Conservation (phyloP, 306 rosid species). For the Potentilla sterilis region DNA sequence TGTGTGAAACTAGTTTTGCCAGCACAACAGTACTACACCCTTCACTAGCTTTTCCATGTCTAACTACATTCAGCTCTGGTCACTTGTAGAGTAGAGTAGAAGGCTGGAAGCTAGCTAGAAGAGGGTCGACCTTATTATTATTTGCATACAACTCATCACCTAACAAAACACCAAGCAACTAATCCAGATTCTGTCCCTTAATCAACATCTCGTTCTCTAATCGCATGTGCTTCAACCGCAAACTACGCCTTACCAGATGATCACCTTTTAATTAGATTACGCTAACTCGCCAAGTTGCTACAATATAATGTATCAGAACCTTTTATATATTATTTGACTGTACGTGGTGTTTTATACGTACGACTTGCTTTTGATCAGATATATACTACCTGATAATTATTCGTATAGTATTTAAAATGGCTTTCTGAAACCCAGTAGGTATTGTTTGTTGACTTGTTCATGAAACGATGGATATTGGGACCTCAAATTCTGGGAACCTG, state of each 20-base stretch:
- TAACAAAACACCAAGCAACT: constrained; percentile 29
- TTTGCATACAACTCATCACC: constrained; percentile 34
- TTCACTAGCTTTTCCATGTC: constrained; percentile 12
- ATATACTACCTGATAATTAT: constrained; percentile 10
- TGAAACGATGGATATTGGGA: neutral
- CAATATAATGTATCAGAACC: constrained; percentile 22
- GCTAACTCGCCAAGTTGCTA: constrained; percentile 20
- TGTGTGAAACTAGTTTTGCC: constrained; percentile 11
- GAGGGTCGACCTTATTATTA: neutral
- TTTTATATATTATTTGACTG: constrained; percentile 22
- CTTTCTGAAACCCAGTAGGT: neutral
- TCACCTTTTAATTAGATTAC: constrained; percentile 28
- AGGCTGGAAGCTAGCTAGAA: constrained; percentile 19
- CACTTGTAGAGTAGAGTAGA: constrained; percentile 6
- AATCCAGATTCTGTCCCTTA: constrained; percentile 24
- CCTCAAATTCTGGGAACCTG: constrained; percentile 25
- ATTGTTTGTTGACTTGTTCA: constrained; percentile 24
- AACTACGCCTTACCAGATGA: constrained; percentile 42
- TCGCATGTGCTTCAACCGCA: constrained; percentile 66
- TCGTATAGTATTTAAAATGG: neutral
- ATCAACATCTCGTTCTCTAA: constrained; percentile 2
- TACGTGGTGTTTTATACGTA: constrained; percentile 12
- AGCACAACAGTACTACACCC: constrained; percentile 16
- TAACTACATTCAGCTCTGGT: neutral
- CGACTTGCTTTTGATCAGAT: constrained; percentile 11